These are phyloP conservation scores for Lumnitzera littorea DNA, from an alignment of 345 rosid species.

Conservation along the genomic window DNA sequence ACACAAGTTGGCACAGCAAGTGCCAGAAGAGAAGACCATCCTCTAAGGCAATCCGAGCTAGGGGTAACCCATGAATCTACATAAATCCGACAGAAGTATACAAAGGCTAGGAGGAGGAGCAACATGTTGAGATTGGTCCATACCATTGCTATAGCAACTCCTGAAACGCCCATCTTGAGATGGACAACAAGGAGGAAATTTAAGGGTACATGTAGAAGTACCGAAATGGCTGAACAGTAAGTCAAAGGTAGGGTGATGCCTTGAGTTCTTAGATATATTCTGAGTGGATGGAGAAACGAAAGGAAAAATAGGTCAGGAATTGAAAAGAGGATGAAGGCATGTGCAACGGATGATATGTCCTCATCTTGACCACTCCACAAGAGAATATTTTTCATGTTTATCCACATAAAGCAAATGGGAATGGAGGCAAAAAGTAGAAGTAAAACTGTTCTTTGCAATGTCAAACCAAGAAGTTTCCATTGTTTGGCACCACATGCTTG, in stretches of 20 bases:
- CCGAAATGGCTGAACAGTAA: constrained; percentile 79
- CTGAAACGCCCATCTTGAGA: constrained; percentile 76
- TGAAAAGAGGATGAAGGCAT: constrained; percentile 63
- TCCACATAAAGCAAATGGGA: constrained; percentile 84
- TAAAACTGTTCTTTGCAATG: constrained; percentile 88
- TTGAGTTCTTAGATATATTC: constrained; percentile 81
- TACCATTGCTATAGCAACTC: constrained; percentile 87
- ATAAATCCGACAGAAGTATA: constrained; percentile 65
- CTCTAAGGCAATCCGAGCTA: constrained; percentile 60
- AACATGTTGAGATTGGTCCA: constrained; percentile 82
- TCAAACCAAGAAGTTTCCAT: constrained; percentile 76
- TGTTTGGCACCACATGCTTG: constrained; percentile 98
- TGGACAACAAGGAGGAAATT: constrained; percentile 69
- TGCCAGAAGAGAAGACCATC: constrained; percentile 84
- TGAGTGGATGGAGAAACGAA: constrained; percentile 87
- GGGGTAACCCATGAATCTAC: constrained; percentile 82
- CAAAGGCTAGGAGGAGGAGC: constrained; percentile 50
- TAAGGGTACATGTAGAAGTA: constrained; percentile 72
- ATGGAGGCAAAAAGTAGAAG: constrained; percentile 78
- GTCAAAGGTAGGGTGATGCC: constrained; percentile 80
- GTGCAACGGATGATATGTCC: constrained; percentile 66
- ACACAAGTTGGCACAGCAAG: constrained; percentile 84
- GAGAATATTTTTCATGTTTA: constrained; percentile 65
- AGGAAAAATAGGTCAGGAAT: constrained; percentile 89
- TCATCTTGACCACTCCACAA: constrained; percentile 79